phyloP scores from a whole-genome alignment of 257 asterid species.

The Forsythia viridissima region DNA sequence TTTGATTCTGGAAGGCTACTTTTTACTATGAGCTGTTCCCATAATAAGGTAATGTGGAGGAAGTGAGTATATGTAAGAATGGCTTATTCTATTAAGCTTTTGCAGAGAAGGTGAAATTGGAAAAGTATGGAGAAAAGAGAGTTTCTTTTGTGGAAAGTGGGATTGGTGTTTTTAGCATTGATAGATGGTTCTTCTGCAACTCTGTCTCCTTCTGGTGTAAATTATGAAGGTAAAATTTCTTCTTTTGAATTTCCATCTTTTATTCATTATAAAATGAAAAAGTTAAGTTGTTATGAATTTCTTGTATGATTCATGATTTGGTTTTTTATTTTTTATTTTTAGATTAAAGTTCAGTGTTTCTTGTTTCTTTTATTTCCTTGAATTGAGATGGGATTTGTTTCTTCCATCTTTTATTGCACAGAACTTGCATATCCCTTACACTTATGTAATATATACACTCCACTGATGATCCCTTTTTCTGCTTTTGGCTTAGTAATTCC shows the following conservation, averaged over 20 bases:
- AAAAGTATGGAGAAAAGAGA: constrained; percentile 54
- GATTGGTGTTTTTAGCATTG: constrained; percentile 48
- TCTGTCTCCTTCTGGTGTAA: constrained; percentile 94
- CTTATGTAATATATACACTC: not conserved
- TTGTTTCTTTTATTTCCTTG: constrained; percentile 20
- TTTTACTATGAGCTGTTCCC: constrained; percentile 31
- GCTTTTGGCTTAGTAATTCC: not conserved
- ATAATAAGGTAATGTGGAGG: constrained; percentile 26
- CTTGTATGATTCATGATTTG: constrained; percentile 3
- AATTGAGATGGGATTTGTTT: not conserved
- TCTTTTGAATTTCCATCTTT: constrained; percentile 17
- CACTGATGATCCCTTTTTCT: not conserved
- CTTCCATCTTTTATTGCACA: not conserved
- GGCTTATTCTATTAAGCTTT: constrained; percentile 36
- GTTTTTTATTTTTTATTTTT: not conserved
- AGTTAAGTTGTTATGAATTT: not conserved
- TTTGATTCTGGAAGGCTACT: constrained; percentile 1
- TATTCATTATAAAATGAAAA: not conserved
- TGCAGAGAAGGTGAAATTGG: constrained; percentile 30
- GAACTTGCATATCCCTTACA: not conserved
- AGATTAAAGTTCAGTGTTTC: constrained; percentile 21
- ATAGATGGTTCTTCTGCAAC: constrained; percentile 61
- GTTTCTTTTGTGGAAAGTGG: constrained; percentile 41
- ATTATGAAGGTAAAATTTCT: constrained; percentile 77
- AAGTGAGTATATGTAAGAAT: constrained; percentile 24